A percentile compares a stretch with the other conserved stretches of the same genome.
phyloP scores from a whole-genome alignment of 495 filamentous ascomycete genomes.

The Opeltia flavorubescens region DNA sequence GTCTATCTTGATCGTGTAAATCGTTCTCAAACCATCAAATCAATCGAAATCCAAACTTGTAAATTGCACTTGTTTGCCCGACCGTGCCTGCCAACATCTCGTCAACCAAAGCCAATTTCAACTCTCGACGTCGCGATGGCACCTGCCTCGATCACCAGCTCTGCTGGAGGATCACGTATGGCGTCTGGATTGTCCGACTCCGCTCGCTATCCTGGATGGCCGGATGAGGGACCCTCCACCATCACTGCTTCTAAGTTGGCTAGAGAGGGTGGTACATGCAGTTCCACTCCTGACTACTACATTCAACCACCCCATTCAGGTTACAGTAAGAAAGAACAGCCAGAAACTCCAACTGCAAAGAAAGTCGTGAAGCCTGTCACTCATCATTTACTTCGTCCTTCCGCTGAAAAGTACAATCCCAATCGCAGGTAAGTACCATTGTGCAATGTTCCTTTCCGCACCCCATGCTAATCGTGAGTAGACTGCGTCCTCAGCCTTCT shows the following conservation, averaged over 20 bases:
- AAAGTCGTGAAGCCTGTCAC: not conserved
- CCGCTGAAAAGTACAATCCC: conserved; percentile 15
- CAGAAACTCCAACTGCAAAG: not conserved
- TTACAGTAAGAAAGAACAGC: not conserved
- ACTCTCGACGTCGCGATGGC: not conserved
- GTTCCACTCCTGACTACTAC: too few relatives aligned
- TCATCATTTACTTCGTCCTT: not conserved
- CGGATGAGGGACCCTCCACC: too few relatives aligned
- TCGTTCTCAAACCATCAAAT: too few relatives aligned
- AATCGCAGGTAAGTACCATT: conserved; percentile 13
- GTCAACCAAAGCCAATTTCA: conserved; percentile 14
- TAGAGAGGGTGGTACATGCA: too few relatives aligned
- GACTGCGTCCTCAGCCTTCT: conserved; percentile 27
- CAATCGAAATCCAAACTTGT: too few relatives aligned
- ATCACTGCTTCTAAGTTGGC: too few relatives aligned
- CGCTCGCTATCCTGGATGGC: not conserved
- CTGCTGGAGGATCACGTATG: not conserved
- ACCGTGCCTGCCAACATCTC: not conserved
- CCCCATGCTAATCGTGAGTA: conserved; percentile 19
- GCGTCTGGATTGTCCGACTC: not conserved
- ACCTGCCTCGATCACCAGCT: not conserved
- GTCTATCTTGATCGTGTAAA: too few relatives aligned
- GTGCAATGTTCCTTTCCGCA: not conserved
- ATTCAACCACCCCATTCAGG: too few relatives aligned
- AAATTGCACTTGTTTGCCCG: too few relatives aligned